phyloP scores from a whole-genome alignment of 169 alveolate genomes.

The Sarcocystis neurona region DNA sequence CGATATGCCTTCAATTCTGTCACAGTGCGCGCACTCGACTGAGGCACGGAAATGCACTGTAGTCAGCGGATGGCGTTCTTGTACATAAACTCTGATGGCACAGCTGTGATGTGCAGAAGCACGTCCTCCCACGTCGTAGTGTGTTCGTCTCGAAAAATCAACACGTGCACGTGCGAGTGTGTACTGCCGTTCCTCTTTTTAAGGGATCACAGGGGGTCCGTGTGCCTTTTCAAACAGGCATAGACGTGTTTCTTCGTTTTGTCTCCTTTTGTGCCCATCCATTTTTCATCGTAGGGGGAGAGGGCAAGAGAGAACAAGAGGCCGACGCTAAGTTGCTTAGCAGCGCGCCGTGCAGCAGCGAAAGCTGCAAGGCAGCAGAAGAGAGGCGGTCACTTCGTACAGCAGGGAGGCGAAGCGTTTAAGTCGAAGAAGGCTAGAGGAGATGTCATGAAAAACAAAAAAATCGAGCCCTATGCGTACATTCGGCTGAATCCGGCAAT shows the following conservation, averaged over 20 bases:
- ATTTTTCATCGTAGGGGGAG: neutral
- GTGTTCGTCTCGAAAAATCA: too few relatives aligned
- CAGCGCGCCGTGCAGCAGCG: slow-evolving; percentile 52
- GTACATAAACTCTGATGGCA: too few relatives aligned
- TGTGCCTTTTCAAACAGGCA: too few relatives aligned
- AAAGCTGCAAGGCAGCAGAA: neutral
- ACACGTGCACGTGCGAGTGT: too few relatives aligned
- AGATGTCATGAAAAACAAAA: slow-evolving; percentile 46
- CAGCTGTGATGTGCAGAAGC: too few relatives aligned
- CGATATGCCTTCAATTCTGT: too few relatives aligned
- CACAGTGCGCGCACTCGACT: too few relatives aligned
- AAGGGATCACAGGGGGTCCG: too few relatives aligned
- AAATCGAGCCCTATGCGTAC: slow-evolving; percentile 63
- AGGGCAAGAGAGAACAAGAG: neutral
- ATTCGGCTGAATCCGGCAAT: slow-evolving; percentile 54
- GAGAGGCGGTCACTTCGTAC: slow-evolving; percentile 52
- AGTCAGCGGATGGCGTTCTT: too few relatives aligned
- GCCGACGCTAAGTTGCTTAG: slow-evolving; percentile 38
- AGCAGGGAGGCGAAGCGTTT: slow-evolving; percentile 42
- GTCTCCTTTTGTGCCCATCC: neutral
- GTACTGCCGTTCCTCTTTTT: too few relatives aligned
- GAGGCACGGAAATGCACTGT: too few relatives aligned
- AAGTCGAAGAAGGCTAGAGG: slow-evolving; percentile 56
- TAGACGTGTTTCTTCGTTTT: neutral
- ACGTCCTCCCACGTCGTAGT: too few relatives aligned